These are phyloP conservation scores for Botryotinia globosa DNA, from an alignment of 2,329 filamentous ascomycete species.

Conservation along the genomic window DNA sequence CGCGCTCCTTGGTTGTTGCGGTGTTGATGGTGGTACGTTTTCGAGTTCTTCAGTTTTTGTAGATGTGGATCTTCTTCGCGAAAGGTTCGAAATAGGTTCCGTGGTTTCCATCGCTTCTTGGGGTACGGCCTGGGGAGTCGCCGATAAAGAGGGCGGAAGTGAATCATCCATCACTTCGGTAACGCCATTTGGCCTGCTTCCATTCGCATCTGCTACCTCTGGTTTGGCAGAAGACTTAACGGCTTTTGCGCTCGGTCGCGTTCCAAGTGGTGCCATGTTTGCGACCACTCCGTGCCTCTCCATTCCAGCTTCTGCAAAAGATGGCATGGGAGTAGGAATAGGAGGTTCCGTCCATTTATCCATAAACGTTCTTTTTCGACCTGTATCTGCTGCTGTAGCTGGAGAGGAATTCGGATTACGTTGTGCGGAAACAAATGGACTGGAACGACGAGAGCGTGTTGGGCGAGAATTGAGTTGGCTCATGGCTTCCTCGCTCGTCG, in stretches of 20 bases:
- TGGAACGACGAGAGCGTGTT: slow-evolving; percentile 36
- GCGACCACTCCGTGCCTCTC: slow-evolving; percentile 73
- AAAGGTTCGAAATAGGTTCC: slow-evolving; percentile 26
- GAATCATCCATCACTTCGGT: slow-evolving; percentile 33
- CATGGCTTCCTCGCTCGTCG: slow-evolving; percentile 24
- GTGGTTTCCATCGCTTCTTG: slow-evolving; percentile 30
- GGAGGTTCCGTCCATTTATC: slow-evolving; percentile 57
- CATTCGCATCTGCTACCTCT: slow-evolving; percentile 23
- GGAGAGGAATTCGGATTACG: slow-evolving; percentile 23
- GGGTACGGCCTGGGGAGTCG: slow-evolving; percentile 33
- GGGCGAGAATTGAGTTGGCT: slow-evolving; percentile 27
- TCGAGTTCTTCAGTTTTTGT: slow-evolving; percentile 24
- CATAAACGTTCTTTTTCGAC: slow-evolving; percentile 32
- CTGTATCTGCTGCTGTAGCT: slow-evolving; percentile 23
- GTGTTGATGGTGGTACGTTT: slow-evolving; percentile 14
- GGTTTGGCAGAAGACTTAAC: slow-evolving; percentile 45
- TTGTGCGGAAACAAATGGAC: slow-evolving; percentile 29
- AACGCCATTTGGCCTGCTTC: slow-evolving; percentile 15
- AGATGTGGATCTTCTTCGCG: slow-evolving; percentile 25
- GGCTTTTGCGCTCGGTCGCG: slow-evolving; percentile 61
- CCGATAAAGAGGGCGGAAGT: slow-evolving; percentile 25
- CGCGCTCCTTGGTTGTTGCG: slow-evolving; percentile 25
- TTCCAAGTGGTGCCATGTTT: slow-evolving; percentile 79
- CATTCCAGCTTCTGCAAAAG: slow-evolving; percentile 73
- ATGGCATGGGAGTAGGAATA: slow-evolving; percentile 55